Conservation (phyloP, 2,329 filamentous ascomycete genomes). For the Dothistroma pini region DNA sequence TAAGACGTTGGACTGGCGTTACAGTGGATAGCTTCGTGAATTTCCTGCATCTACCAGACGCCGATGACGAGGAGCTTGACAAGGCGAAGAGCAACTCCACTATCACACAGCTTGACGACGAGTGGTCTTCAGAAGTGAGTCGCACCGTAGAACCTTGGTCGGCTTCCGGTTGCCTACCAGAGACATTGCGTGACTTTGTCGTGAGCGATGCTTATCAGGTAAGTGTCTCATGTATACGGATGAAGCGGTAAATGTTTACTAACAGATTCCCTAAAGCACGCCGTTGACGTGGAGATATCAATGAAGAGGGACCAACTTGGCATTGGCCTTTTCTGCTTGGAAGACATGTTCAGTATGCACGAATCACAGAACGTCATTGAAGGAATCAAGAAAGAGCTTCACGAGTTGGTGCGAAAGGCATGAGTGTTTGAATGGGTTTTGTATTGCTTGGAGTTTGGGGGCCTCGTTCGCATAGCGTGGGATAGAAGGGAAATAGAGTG, state of each 20-base stretch:
- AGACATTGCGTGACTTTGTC: conserved; percentile 9
- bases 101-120: conserved; percentile 26
- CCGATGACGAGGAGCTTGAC: conserved; percentile 14
- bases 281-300: conserved; percentile 55
- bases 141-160: conserved; percentile 6
- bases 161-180: conserved; percentile 20
- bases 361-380: conserved; percentile 37
- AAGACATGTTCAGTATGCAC: conserved; percentile 40
- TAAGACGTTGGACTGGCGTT: conserved; percentile 70
- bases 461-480: background rate
- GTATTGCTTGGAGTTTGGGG: background rate
- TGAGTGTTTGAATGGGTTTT: background rate
- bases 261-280: conserved; percentile 38
- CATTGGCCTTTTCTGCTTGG: conserved; percentile 52
- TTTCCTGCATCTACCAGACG: conserved; percentile 59
- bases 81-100: conserved; percentile 8
- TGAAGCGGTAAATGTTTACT: background rate
- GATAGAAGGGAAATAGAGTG: background rate
- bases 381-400: conserved; percentile 31
- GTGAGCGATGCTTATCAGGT: conserved; percentile 36
- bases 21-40: conserved; percentile 73
- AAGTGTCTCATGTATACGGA: conserved; percentile 23
- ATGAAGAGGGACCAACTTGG: conserved; percentile 48
- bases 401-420: conserved; percentile 1
- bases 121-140: conserved; percentile 20